Base-by-base conservation (phyloP, 306 rosid genomes). In the Arachis hypogaea region DNA sequence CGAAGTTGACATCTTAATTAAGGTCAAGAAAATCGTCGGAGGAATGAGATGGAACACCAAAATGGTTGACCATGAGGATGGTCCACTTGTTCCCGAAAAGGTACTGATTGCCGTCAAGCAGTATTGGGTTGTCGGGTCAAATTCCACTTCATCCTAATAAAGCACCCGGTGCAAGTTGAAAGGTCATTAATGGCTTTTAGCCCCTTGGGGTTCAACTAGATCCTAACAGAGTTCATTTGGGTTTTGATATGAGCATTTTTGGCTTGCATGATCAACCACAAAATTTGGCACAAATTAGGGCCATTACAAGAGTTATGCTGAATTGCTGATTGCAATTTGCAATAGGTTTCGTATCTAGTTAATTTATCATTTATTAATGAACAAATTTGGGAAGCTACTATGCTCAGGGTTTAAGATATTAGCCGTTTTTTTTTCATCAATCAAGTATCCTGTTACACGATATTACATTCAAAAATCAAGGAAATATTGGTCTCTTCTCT, bases 31-130 rank as follows among this genome's bases (percentile, higher is more conserved):
- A 80, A 71, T 85, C 59, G 76, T 86, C 38, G 91, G 88, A 73
- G 98, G 97, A 74, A 89, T 94, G 96, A 86, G 93, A 69, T 94
- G 96, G 98, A 86, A 94, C 64, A 76, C 92, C 3, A 94, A 88
- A 89, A 63, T 94, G 96, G 93, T 89, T 65, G 98, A 94, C 82
- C 98, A 91, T 50, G 98, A 94, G 69, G 97, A 94, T 71, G 97
- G 98, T 9, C 98, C 98, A 1, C 93, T 94, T 49, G 90, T 94
- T 57, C 87, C 98, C 4, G 96, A 88, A 86, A 94, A 94, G 89
- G 74, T 94, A 67, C 84, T 94, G 76, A 60, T 94, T 71, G 97
- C 95, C 40, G 98, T 94, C 47, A 94, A 94, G 86, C 97, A 88
- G 78, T 94, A 94, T 69, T 94, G 98, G 98, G 95, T 88, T 80